These are phyloP conservation scores for Phlebiopsis gigantea DNA, from an alignment of 768 basidiomycete species.

Conservation along the genomic window DNA sequence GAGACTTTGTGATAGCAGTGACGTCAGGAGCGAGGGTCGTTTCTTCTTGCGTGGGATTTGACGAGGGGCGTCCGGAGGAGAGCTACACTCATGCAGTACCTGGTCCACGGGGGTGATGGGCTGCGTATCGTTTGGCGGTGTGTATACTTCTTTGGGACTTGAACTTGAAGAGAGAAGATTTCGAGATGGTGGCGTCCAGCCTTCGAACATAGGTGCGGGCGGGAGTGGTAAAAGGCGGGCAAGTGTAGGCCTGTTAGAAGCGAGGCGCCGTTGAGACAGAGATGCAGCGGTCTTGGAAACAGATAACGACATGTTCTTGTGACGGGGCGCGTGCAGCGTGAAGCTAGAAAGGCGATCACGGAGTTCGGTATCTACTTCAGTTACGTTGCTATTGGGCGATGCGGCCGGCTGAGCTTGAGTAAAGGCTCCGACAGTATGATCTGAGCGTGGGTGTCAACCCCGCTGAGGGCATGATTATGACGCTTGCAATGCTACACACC, in stretches of 20 bases:
- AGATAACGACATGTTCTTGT: too few species aligned
- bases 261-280: constrained; percentile 28
- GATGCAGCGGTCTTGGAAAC: too few species aligned
- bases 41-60: constrained; percentile 9
- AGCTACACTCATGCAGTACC: constrained; percentile 22
- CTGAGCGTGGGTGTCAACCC: too few species aligned
- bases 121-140: not conserved
- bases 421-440: too few species aligned
- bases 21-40: not conserved
- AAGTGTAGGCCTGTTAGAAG: constrained; percentile 26
- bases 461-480: too few species aligned
- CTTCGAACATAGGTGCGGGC: constrained; percentile 11
- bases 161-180: not conserved
- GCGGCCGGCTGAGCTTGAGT: not conserved
- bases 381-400: not conserved
- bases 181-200: constrained; percentile 3
- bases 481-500: not conserved
- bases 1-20: not conserved
- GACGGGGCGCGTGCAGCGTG: not conserved
- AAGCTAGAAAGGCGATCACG: not conserved
- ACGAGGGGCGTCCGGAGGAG: constrained; percentile 22
- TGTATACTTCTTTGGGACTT: not conserved
- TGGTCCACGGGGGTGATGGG: constrained; percentile 25
- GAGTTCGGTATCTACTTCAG: not conserved
- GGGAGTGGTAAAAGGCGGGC: constrained; percentile 19